phyloP scores from a whole-genome alignment of 2,329 filamentous ascomycete species.

The Claviceps sp. region DNA sequence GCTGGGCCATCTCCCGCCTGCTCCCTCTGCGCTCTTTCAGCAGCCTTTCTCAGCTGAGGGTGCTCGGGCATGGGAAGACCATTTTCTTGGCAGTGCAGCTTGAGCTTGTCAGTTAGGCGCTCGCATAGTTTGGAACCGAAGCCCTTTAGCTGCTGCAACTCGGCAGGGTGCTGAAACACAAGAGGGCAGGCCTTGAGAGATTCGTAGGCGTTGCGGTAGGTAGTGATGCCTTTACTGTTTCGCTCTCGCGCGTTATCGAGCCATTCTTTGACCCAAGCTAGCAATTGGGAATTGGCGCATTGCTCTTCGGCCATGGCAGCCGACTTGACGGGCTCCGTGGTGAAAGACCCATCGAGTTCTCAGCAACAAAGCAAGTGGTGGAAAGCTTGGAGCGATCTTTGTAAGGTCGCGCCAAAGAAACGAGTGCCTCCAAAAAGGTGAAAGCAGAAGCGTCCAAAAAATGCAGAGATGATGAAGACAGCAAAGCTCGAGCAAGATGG shows the following conservation, averaged over 20 bases:
- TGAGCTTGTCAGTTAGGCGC: constrained; percentile 48
- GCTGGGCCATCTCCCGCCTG: constrained; percentile 22
- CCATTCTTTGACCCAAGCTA: constrained; percentile 68
- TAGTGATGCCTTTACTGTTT: constrained; percentile 57
- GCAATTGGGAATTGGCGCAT: constrained; percentile 56
- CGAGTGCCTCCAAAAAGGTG: background rate
- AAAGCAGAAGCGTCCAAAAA: background rate
- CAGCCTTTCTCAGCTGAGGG: constrained; percentile 31
- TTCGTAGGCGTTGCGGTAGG: constrained; percentile 63
- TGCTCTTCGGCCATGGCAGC: constrained; percentile 16
- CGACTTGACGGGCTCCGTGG: background rate
- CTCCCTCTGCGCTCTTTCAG: constrained; percentile 14
- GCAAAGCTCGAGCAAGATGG: background rate
- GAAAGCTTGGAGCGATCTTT: background rate
- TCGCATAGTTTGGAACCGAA: constrained; percentile 61
- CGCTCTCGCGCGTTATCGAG: constrained; percentile 54
- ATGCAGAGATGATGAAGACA: background rate
- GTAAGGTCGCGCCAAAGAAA: background rate
- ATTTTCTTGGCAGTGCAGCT: constrained; percentile 51
- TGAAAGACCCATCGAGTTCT: background rate
- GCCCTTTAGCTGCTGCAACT: constrained; percentile 59
- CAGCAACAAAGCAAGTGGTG: background rate
- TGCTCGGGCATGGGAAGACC: constrained; percentile 54
- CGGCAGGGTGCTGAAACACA: constrained; percentile 55
- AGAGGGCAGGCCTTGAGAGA: constrained; percentile 65